phyloP scores from a whole-genome alignment of 2,329 filamentous ascomycete genomes.

The Colletotrichum sp. region DNA sequence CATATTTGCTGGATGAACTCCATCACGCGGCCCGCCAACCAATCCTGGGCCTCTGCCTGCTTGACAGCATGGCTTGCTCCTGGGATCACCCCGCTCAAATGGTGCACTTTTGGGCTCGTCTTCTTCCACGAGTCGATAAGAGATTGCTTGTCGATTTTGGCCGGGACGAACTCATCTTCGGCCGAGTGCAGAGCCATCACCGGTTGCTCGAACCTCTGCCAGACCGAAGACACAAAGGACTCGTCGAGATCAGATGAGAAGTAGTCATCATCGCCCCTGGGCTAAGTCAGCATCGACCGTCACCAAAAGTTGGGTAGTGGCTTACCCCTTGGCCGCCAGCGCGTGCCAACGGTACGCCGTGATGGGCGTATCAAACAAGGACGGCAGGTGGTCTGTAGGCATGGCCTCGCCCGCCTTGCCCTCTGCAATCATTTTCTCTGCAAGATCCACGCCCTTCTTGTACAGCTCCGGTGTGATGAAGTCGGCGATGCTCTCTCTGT shows the following conservation, averaged over 20 bases:
- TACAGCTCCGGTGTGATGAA: slow-evolving; percentile 48
- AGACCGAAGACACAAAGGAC: slow-evolving; percentile 64
- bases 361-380: slow-evolving; percentile 47
- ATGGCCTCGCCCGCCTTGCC: slow-evolving; percentile 63
- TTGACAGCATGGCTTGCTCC: slow-evolving; percentile 57
- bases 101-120: slow-evolving; percentile 50
- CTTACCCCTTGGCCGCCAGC: slow-evolving; percentile 55
- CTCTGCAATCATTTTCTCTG: slow-evolving; percentile 58
- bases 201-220: slow-evolving; percentile 65
- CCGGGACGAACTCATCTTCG: slow-evolving; percentile 69
- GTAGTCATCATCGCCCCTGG: slow-evolving; percentile 79
- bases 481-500: slow-evolving; percentile 68
- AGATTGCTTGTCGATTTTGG: slow-evolving; percentile 58
- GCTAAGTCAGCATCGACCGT: neutral
- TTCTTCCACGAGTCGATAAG: slow-evolving; percentile 64
- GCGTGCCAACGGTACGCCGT: slow-evolving; percentile 60
- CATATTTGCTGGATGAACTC: slow-evolving; percentile 44
- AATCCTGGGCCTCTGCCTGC: slow-evolving; percentile 48
- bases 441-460: slow-evolving; percentile 50
- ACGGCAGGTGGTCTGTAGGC: slow-evolving; percentile 47
- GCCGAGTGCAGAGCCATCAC: slow-evolving; percentile 70
- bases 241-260: slow-evolving; percentile 80
- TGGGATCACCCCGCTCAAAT: slow-evolving; percentile 58
- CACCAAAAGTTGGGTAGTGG: neutral
- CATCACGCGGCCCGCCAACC: slow-evolving; percentile 53